A percentile compares a stretch with the other conserved stretches of the same genome.
Conservation (phyloP, 768 basidiomycete species). For the Suillus luteus region DNA sequence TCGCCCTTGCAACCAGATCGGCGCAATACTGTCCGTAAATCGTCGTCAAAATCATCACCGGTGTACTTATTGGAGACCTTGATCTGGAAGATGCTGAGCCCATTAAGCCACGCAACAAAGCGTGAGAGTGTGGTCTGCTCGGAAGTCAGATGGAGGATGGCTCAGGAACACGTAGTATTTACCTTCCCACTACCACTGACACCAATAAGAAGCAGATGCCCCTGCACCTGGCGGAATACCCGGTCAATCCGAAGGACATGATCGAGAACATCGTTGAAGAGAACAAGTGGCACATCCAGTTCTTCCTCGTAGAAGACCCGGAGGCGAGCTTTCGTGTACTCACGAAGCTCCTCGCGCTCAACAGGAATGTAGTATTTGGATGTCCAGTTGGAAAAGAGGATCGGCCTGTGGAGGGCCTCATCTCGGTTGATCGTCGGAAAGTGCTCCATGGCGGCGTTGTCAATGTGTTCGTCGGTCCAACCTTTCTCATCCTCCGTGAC, state of each 20-base stretch:
- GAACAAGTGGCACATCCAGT: conserved; percentile 93
- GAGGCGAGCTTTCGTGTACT: conserved; percentile 95
- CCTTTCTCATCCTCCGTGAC: conserved; percentile 89
- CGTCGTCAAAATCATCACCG: conserved; percentile 98
- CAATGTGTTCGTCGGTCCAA: conserved; percentile 96
- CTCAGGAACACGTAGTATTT: conserved; percentile 20
- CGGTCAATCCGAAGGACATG: conserved; percentile 98
- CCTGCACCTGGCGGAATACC: conserved; percentile 98
- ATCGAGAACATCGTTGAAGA: conserved; percentile 98
- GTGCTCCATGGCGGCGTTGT: conserved; percentile 78
- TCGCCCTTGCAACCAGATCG: conserved; percentile 98
- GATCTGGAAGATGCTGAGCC: conserved; percentile 98
- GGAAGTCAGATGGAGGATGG: conserved; percentile 19
- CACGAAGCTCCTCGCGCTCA: conserved; percentile 88
- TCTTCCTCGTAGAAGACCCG: conserved; percentile 99
- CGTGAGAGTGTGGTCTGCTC: conserved; percentile 91
- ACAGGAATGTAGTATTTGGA: conserved; percentile 96
- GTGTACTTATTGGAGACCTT: conserved; percentile 99
- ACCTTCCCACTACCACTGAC: conserved; percentile 99
- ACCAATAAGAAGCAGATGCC: conserved; percentile 94
- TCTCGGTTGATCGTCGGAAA: conserved; percentile 92
- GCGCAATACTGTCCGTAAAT: conserved; percentile 91
- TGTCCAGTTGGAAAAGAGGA: conserved; percentile 99
- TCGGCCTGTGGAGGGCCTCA: conserved; percentile 86
- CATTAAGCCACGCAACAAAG: conserved; percentile 99